phyloP scores from a whole-genome alignment of 257 asterid species.

The Orobanche coerulescens region DNA sequence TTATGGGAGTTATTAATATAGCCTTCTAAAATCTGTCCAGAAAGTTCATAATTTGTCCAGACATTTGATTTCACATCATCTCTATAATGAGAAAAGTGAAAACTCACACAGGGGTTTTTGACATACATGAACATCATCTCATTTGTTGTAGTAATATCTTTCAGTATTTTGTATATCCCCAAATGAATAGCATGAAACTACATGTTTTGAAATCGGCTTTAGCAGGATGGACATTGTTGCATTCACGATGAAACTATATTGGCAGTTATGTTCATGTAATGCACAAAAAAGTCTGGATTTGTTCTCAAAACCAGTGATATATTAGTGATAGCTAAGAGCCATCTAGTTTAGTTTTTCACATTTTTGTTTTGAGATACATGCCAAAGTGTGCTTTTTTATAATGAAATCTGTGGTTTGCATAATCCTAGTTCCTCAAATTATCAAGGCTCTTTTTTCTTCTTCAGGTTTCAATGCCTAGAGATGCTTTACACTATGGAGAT shows the following conservation, averaged over 20 bases:
- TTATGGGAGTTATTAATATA: too few relatives aligned
- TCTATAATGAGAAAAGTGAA: too few relatives aligned
- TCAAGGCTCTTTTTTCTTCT: background rate
- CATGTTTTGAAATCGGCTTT: background rate
- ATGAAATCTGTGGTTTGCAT: background rate
- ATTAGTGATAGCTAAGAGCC: background rate
- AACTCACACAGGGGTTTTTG: background rate
- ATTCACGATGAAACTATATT: background rate
- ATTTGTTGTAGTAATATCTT: background rate
- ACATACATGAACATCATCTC: background rate
- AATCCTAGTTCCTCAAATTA: background rate
- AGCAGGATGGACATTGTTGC: background rate
- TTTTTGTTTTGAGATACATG: background rate
- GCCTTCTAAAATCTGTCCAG: too few relatives aligned
- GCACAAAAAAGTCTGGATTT: background rate
- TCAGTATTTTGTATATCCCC: background rate
- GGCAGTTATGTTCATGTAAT: background rate
- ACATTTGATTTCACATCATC: too few relatives aligned
- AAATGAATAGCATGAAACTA: background rate
- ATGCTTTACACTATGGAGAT: conserved; percentile 80
- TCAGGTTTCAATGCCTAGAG: conserved; percentile 94
- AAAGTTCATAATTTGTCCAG: too few relatives aligned
- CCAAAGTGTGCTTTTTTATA: background rate
- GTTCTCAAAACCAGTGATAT: background rate
- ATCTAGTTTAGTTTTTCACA: background rate